A percentile compares a stretch with the other conserved stretches of the same genome.
phyloP scores from a whole-genome alignment of 768 basidiomycete genomes.

The Termitomyces sp. region DNA sequence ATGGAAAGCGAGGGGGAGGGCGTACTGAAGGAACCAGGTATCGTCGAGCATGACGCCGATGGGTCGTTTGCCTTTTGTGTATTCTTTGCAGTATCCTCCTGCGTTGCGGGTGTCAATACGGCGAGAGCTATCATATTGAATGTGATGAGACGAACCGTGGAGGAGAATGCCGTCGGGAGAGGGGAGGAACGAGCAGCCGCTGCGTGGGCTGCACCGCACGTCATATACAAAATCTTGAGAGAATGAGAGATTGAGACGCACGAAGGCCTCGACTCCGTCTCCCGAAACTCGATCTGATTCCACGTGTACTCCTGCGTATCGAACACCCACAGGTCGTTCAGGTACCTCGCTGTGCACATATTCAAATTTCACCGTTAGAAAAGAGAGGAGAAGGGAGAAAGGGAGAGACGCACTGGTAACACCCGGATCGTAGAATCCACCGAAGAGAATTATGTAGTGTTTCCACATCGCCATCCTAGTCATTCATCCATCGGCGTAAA shows the following conservation, averaged over 20 bases:
- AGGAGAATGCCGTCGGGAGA: slow-evolving; percentile 75
- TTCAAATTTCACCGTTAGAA: no score
- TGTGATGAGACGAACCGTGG: slow-evolving; percentile 70
- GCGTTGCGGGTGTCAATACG: background rate
- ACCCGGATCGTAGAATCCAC: slow-evolving; percentile 89
- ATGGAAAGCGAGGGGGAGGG: slow-evolving; percentile 5
- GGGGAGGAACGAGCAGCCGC: slow-evolving; percentile 84
- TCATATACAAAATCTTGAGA: no score
- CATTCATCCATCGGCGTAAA: background rate
- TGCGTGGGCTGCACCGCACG: slow-evolving; percentile 58
- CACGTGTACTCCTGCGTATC: slow-evolving; percentile 86
- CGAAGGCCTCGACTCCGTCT: slow-evolving; percentile 73
- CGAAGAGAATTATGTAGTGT: slow-evolving; percentile 81
- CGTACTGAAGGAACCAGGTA: slow-evolving; percentile 81
- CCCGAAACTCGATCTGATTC: slow-evolving; percentile 71
- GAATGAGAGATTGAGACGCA: slow-evolving; percentile 35
- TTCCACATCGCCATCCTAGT: slow-evolving; percentile 87
- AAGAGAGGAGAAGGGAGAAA: no score
- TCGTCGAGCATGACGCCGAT: slow-evolving; percentile 88
- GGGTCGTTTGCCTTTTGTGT: slow-evolving; percentile 78
- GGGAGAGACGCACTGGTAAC: slow-evolving; percentile 70
- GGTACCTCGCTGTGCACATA: slow-evolving; percentile 59
- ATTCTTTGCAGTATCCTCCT: slow-evolving; percentile 94
- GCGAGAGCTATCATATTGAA: no score
- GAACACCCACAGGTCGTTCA: slow-evolving; percentile 84